phyloP scores from a whole-genome alignment of 2,329 filamentous ascomycete species.

The Aspergillus neotritici region DNA sequence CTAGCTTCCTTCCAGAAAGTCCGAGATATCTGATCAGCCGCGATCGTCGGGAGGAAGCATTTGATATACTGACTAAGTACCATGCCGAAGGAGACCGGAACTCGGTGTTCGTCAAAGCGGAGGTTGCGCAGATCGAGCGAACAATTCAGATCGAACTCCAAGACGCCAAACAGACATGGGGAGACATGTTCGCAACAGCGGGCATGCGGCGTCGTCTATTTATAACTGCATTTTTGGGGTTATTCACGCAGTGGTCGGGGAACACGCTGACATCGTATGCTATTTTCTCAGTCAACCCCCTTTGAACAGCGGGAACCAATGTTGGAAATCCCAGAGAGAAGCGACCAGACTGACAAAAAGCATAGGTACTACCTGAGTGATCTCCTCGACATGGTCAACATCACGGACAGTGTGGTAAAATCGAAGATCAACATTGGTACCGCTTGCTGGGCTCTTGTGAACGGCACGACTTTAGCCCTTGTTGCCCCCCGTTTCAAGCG shows the following conservation, averaged over 20 bases:
- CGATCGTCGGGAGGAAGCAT: conserved; percentile 23
- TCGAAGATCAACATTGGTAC: conserved; percentile 36
- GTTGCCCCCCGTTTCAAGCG: conserved; percentile 39
- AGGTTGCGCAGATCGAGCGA: conserved; percentile 56
- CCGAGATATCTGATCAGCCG: conserved; percentile 24
- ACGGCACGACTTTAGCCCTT: conserved; percentile 36
- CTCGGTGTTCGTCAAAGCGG: conserved; percentile 52
- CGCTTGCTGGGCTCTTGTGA: conserved; percentile 40
- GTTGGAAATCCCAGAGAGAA: too few relatives aligned
- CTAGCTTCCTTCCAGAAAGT: conserved; percentile 24
- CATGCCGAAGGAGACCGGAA: conserved; percentile 49
- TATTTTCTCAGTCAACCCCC: not conserved
- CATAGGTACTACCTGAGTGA: conserved; percentile 22
- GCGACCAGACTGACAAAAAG: conserved; percentile 19
- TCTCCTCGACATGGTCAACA: conserved; percentile 36
- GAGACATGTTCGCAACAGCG: conserved; percentile 23
- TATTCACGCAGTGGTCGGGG: conserved; percentile 43
- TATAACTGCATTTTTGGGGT: conserved; percentile 24
- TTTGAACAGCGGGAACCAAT: not conserved
- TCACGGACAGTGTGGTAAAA: conserved; percentile 32
- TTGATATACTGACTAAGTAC: conserved; percentile 35
- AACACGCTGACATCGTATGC: conserved; percentile 20
- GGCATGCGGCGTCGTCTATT: conserved; percentile 30
- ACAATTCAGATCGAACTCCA: conserved; percentile 54
- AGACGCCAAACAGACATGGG: conserved; percentile 21